A percentile compares a stretch with the other conserved stretches of the same genome.
Conservation (phyloP, 2,329 filamentous ascomycete genomes). For the Tolypocladium nubicola region DNA sequence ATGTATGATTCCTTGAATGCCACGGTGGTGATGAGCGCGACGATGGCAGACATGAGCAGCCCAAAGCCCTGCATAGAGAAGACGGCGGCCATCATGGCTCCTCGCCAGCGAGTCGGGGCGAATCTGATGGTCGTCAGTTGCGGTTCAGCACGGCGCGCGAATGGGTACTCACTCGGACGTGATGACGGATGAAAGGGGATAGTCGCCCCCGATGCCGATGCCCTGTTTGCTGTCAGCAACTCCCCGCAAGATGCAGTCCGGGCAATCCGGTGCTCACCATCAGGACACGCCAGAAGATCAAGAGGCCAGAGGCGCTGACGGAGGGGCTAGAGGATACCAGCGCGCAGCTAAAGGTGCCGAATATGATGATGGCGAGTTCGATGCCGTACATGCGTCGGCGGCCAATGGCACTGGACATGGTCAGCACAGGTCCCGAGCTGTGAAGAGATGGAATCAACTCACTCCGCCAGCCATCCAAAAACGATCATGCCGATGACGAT, state of each 20-base stretch:
- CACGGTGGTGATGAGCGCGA: constrained; percentile 58
- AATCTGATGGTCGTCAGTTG: constrained; percentile 37
- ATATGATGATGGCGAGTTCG: constrained; percentile 62
- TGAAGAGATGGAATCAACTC: constrained; percentile 6
- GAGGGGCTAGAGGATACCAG: constrained; percentile 50
- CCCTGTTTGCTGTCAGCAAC: constrained; percentile 30
- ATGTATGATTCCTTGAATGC: constrained; percentile 48
- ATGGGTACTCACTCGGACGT: constrained; percentile 51
- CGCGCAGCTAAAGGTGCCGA: constrained; percentile 57
- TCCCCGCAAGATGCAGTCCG: neutral
- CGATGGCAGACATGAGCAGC: constrained; percentile 61
- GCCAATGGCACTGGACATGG: constrained; percentile 42
- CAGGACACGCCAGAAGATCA: constrained; percentile 68
- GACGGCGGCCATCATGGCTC: constrained; percentile 73
- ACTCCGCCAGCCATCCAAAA: constrained; percentile 70
- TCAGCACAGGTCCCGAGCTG: neutral
- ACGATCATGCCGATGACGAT: constrained; percentile 68
- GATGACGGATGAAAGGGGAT: constrained; percentile 70
- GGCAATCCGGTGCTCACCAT: constrained; percentile 39
- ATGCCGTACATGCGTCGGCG: constrained; percentile 76
- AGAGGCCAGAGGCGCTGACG: constrained; percentile 46
- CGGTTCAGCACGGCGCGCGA: neutral
- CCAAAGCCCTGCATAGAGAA: constrained; percentile 81
- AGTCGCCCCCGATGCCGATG: constrained; percentile 71
- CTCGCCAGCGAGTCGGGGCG: constrained; percentile 70